Evolutionary conservation across 495 filamentous ascomycete genomes (phyloP).

Genomic region (Aspergillus bertholletiae): DNA sequence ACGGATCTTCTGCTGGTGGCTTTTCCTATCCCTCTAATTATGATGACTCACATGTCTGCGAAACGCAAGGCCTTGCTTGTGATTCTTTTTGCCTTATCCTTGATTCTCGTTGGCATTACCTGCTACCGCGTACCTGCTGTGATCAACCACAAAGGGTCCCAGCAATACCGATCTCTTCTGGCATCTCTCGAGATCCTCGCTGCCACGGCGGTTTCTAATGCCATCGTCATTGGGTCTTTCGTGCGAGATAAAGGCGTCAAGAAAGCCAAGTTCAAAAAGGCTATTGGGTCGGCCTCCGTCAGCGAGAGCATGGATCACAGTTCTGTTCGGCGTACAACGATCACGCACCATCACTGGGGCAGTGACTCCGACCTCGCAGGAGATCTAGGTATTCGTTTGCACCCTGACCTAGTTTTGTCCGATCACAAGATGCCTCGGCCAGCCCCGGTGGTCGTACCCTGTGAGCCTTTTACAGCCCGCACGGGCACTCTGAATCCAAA

Average conservation of each 20-base stretch:
- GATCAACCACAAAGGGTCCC: slow-evolving; percentile 56
- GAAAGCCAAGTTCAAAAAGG: slow-evolving; percentile 65
- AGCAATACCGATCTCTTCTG: slow-evolving; percentile 72
- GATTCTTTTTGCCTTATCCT: slow-evolving; percentile 75
- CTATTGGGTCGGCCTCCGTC: slow-evolving; percentile 50
- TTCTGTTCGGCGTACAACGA: slow-evolving; percentile 44
- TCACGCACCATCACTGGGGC: slow-evolving; percentile 67
- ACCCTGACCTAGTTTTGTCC: slow-evolving; percentile 52
- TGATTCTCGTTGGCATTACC: slow-evolving; percentile 70
- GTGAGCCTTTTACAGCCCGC: slow-evolving; percentile 21
- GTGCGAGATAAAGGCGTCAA: slow-evolving; percentile 75
- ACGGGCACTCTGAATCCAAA: slow-evolving; percentile 28
- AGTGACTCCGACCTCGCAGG: slow-evolving; percentile 77
- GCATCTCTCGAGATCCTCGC: slow-evolving; percentile 77
- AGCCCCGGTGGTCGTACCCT: slow-evolving; percentile 31
- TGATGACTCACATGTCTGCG: slow-evolving; percentile 64
- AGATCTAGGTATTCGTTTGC: slow-evolving; percentile 64
- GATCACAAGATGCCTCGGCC: slow-evolving; percentile 32
- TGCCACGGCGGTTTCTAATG: slow-evolving; percentile 73
- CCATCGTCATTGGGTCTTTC: slow-evolving; percentile 76
- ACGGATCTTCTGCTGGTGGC: slow-evolving; percentile 83
- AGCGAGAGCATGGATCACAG: slow-evolving; percentile 50
- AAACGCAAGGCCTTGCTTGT: slow-evolving; percentile 65
- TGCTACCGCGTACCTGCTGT: slow-evolving; percentile 74
- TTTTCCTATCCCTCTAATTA: slow-evolving; percentile 84